Evolutionary conservation across 306 rosid species (phyloP), one percentile per base, ranked within the genome.

Genomic region (Cicer judaicum): DNA sequence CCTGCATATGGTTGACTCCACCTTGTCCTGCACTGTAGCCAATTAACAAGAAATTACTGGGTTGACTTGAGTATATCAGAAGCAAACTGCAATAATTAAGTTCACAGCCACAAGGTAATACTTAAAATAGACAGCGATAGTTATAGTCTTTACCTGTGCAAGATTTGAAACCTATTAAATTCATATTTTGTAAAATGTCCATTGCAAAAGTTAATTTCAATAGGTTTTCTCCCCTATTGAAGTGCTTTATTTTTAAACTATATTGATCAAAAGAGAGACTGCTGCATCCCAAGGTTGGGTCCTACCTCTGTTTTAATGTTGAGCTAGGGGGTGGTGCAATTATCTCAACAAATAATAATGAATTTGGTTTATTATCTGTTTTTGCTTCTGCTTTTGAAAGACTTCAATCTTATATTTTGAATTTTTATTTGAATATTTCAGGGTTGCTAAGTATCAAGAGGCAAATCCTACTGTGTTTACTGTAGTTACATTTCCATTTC

Each of bases 381-480:
- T 29, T 57, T 24, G 12, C 21, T 65, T 67, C 70, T 61, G 14
- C 39, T 52, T 59, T 70, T 54, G 62, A 44, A 56, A 78, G 64
- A 71, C 55, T 50, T 47, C 54, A 15, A 50, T 50, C 74, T 78
- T 21, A 63, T 65, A 14, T 43, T 60, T 24, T 8, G 62, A 70
- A 70, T 57, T 12, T 83, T 75, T 62, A 43, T 78, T 24, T 68
- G 82, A 65, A 72, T 61, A 71, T 83, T 79, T 76, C 95, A 94
- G 98, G 87, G 95, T 94, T 81, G 97, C 98, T 43, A 94, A 81
- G 85, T 94, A 94, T 86, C 98, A 88, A 87, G 98, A 94, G 85
- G 97, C 98, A 47, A 94, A 94, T 85, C 98, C 98, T 71, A 84
- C 92, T 78, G 93, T 94, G 82, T 94, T 77, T 75, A 88, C 98